phyloP scores from a whole-genome alignment of 345 rosid species.

The Barbarea vulgaris region DNA sequence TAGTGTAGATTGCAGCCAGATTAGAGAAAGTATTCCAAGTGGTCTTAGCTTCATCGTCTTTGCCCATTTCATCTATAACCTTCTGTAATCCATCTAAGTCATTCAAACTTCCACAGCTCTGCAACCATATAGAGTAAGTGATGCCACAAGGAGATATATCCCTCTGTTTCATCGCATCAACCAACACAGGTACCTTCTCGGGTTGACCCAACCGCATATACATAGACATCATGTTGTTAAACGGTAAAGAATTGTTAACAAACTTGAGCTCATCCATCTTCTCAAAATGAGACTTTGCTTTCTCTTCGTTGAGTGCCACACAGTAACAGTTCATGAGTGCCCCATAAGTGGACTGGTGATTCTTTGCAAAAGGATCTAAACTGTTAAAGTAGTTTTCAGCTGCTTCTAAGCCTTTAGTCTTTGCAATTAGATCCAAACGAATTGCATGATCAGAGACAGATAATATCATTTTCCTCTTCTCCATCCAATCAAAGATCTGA shows the following conservation, averaged over 20 bases:
- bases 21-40: conserved; percentile 59
- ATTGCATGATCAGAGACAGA: conserved; percentile 53
- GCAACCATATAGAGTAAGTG: conserved; percentile 64
- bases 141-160: conserved; percentile 35
- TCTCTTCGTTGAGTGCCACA: conserved; percentile 50
- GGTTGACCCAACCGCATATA: conserved; percentile 63
- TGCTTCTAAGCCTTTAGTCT: conserved; percentile 56
- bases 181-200: conserved; percentile 57
- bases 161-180: conserved; percentile 57
- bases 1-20: conserved; percentile 64
- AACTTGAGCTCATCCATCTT: conserved; percentile 57
- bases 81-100: conserved; percentile 49
- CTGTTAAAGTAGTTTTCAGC: conserved; percentile 60
- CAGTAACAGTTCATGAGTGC: conserved; percentile 74
- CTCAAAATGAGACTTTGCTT: conserved; percentile 59
- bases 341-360: conserved; percentile 49
- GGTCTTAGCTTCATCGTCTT: conserved; percentile 34
- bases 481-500: conserved; percentile 85
- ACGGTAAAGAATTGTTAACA: conserved; percentile 46
- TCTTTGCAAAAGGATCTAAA: conserved; percentile 48
- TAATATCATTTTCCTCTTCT: conserved; percentile 60
- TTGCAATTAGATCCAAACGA: conserved; percentile 64
- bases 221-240: conserved; percentile 61
- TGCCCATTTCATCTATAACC: conserved; percentile 47
- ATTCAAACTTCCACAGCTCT: conserved; percentile 52